Base-by-base conservation (phyloP, 805 yeast species). In the Metschnikowia aberdeeniae region DNA sequence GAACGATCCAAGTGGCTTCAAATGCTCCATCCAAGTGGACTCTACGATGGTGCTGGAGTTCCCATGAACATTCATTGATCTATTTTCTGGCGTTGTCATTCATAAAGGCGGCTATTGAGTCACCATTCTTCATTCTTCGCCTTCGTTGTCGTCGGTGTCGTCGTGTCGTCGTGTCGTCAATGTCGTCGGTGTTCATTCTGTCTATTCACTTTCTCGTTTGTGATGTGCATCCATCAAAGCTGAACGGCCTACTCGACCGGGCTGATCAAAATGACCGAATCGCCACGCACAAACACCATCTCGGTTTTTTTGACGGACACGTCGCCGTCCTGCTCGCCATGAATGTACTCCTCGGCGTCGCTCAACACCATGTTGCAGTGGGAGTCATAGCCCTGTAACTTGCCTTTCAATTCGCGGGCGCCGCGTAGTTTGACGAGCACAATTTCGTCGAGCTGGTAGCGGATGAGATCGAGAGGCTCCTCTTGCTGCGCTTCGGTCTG, bases 251-350 rank as follows among this genome's bases (percentile, higher is more conserved):
- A 49, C 26, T 57, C 52, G 14, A 62, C 49, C 13, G 76, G 74
- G 43, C 85, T 81, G 43, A 93, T 83, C 55, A 90, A 75, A 41
- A 95, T 88, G 36, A 93, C 98, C 3, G 95, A 82, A 67, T 93
- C 99, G n/a, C 99, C 99, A 70, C 99, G 83, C 12, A 93, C 90
- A 67, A 92, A 92, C 35, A 93, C 82, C 89, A 93, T 87, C 45
- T 88, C 96, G 13, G 89, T 77, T 50, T 76, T 75, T 59, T 82
- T 85, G 14, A 68, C 69, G n/a, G 52, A 57, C 2, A 70, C 68
- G 37, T 73, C 75, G 27, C 64, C 60, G 3, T 68, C 77, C n/a
- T 50, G 56, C 3, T 73, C 78, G 32, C 73, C 72, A 62, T 78
- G 87, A 32, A 90, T 81, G 1, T 86, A 86, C 61, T 93, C 99